phyloP scores from a whole-genome alignment of 164 flowering plant species.

The Akebia trifoliata region DNA sequence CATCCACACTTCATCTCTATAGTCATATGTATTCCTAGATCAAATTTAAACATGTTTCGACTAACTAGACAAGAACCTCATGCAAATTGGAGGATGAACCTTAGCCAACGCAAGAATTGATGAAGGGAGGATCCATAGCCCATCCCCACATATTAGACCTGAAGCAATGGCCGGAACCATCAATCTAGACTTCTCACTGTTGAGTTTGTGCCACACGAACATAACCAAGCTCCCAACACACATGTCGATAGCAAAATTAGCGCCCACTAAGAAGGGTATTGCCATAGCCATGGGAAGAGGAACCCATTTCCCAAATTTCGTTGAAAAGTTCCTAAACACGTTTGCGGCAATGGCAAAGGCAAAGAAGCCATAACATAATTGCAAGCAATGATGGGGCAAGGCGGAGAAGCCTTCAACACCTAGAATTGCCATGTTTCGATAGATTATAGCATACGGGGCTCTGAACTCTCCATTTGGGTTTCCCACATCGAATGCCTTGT shows the following conservation, averaged over 20 bases:
- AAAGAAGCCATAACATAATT: slow-evolving; percentile 79
- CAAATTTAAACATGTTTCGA: no score
- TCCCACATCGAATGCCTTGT: slow-evolving; percentile 92
- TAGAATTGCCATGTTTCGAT: slow-evolving; percentile 88
- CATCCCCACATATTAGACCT: slow-evolving; percentile 43
- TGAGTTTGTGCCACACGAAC: slow-evolving; percentile 66
- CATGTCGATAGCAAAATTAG: slow-evolving; percentile 89
- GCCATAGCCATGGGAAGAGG: slow-evolving; percentile 99
- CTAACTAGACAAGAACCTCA: slow-evolving; percentile 44
- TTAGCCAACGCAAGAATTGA: slow-evolving; percentile 30
- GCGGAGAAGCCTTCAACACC: slow-evolving; percentile 94
- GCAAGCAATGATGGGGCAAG: slow-evolving; percentile 77
- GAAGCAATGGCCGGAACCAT: slow-evolving; percentile 48
- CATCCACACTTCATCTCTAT: no score
- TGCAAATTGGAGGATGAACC: slow-evolving; percentile 49
- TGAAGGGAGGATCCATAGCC: slow-evolving; percentile 36
- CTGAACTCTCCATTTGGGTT: slow-evolving; percentile 73
- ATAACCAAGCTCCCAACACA: slow-evolving; percentile 80
- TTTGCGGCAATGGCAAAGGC: slow-evolving; percentile 61
- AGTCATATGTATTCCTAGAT: no score
- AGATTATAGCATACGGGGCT: slow-evolving; percentile 87
- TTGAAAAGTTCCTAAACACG: slow-evolving; percentile 45
- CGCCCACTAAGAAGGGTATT: slow-evolving; percentile 89
- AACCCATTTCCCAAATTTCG: slow-evolving; percentile 47
- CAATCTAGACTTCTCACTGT: slow-evolving; percentile 42